Percentiles rank a stretch among this genome's conserved stretches.
phyloP scores from a whole-genome alignment of 345 rosid genomes.

The Eutrema yunnanense region DNA sequence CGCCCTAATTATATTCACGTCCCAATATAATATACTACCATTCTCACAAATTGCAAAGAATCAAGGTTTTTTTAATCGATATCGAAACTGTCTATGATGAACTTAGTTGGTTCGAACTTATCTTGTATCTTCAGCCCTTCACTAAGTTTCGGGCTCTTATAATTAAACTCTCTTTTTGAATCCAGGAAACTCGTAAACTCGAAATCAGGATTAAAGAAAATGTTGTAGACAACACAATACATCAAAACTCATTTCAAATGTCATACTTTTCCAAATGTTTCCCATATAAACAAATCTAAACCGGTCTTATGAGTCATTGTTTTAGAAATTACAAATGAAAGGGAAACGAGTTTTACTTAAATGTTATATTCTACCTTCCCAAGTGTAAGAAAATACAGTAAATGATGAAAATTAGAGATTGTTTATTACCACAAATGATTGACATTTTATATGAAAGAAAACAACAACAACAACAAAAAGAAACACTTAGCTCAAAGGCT shows the following conservation, averaged over 20 bases:
- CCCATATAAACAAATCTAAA: background rate
- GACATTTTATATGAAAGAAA: background rate
- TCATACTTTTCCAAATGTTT: background rate
- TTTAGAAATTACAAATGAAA: background rate
- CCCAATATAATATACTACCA: no score
- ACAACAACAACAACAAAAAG: background rate
- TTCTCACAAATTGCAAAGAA: no score
- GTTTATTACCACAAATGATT: background rate
- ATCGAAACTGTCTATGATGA: no score
- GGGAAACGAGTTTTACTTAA: background rate
- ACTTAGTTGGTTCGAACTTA: no score
- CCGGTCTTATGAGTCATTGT: background rate
- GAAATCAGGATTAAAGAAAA: background rate
- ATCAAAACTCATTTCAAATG: background rate
- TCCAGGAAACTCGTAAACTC: background rate
- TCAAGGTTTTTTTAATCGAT: no score
- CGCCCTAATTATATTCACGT: no score
- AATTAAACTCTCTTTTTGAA: no score
- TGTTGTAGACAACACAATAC: background rate
- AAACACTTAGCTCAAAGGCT: constrained; percentile 28
- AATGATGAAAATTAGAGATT: background rate
- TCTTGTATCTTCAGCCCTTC: no score
- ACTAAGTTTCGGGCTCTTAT: no score
- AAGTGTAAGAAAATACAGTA: background rate
- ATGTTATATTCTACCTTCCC: background rate